Percentiles rank a stretch among this genome's conserved stretches.
These are phyloP conservation scores for Puya raimondii DNA, from an alignment of 176 grass and related monocot species.

Conservation along the genomic window DNA sequence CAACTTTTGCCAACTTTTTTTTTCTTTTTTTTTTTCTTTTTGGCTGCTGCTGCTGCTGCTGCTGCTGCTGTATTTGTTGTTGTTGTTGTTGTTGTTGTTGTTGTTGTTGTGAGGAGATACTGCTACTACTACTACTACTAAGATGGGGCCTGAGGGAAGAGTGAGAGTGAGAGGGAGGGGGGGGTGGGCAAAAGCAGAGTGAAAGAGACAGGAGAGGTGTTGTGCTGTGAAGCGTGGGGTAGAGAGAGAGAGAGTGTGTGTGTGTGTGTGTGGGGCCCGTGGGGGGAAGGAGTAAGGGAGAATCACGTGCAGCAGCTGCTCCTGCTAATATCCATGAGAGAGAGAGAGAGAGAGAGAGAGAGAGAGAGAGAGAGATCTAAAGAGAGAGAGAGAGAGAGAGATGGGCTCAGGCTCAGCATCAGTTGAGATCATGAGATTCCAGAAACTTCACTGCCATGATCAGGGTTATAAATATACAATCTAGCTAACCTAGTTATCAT, in stretches of 20 bases:
- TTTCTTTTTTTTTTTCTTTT: not conserved
- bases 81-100: too few species aligned
- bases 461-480: too few species aligned
- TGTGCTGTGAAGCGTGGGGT: not conserved
- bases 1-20: slow-evolving; percentile 11
- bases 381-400: too few species aligned
- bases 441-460: too few species aligned
- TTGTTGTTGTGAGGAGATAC: too few species aligned
- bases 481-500: too few species aligned
- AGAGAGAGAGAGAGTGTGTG: not conserved
- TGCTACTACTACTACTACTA: not conserved
- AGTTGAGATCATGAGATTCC: too few species aligned
- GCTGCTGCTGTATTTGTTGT: too few species aligned
- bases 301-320: not conserved
- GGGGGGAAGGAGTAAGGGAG: not conserved
- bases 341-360: too few species aligned
- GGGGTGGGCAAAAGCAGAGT: not conserved
- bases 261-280: not conserved
- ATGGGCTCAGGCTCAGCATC: too few species aligned
- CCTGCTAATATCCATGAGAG: not conserved
- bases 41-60: not conserved
- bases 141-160: slow-evolving; percentile 1
- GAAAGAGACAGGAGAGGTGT: slow-evolving; percentile 17
- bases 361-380: too few species aligned
- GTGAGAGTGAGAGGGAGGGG: not conserved